These are phyloP conservation scores for Ceriops tagal DNA, from an alignment of 345 rosid species.

Conservation along the genomic window DNA sequence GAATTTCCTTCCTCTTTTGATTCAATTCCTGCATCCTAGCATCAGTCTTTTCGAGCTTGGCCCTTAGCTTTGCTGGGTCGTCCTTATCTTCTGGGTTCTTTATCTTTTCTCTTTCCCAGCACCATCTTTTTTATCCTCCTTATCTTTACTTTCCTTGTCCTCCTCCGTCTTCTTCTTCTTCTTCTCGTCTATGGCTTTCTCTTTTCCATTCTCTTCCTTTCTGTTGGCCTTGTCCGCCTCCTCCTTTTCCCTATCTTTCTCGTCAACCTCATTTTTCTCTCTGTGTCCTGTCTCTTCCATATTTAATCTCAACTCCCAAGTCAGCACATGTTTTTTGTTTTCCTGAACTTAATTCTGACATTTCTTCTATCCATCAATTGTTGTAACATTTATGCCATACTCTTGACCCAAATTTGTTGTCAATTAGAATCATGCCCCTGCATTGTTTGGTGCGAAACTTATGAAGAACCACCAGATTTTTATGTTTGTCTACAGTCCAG, in stretches of 20 bases:
- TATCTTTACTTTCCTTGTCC: slow-evolving; percentile 26
- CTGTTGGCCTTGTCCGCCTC: slow-evolving; percentile 17
- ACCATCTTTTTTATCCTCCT: slow-evolving; percentile 41
- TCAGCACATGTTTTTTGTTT: not conserved
- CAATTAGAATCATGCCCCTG: not conserved
- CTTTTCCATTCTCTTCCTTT: slow-evolving; percentile 10
- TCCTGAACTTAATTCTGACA: too few relatives aligned
- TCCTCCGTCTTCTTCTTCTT: slow-evolving; percentile 42
- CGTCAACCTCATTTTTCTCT: slow-evolving; percentile 25
- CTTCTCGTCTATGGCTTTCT: slow-evolving; percentile 18
- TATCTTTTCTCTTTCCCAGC: slow-evolving; percentile 42
- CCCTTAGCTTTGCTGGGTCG: slow-evolving; percentile 57
- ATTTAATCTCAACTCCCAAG: not conserved
- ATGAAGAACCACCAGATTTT: slow-evolving; percentile 20
- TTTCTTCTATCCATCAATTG: too few relatives aligned
- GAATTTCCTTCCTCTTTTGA: slow-evolving; percentile 50
- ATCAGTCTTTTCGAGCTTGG: slow-evolving; percentile 58
- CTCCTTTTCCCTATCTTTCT: slow-evolving; percentile 32
- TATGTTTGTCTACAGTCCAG: not conserved
- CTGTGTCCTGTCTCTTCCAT: slow-evolving; percentile 40
- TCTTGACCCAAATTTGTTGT: slow-evolving; percentile 5
- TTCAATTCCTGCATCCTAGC: slow-evolving; percentile 54
- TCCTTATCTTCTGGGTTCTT: slow-evolving; percentile 69
- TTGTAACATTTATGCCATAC: not conserved
- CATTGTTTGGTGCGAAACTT: slow-evolving; percentile 14